These are phyloP conservation scores for Endotrypanum monterogeii DNA, from an alignment of 208 protist species.

Conservation along the genomic window DNA sequence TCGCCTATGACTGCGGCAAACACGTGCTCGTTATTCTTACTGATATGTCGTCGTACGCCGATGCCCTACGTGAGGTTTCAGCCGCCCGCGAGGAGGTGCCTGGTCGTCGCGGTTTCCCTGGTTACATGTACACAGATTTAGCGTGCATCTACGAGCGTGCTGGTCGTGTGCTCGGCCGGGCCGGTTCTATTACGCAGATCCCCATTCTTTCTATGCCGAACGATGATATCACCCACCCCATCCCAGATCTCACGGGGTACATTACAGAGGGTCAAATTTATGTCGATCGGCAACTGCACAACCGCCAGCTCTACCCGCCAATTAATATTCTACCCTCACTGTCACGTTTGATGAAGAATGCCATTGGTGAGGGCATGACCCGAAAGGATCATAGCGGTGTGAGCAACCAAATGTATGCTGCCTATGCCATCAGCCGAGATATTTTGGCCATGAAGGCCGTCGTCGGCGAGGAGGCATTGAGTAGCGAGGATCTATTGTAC, in stretches of 20 bases:
- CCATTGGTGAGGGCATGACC: slow-evolving; percentile 99
- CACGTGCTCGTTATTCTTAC: slow-evolving; percentile 99
- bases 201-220: slow-evolving; percentile 99
- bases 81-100: slow-evolving; percentile 99
- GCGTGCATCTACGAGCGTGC: slow-evolving; percentile 99
- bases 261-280: slow-evolving; percentile 99
- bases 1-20: slow-evolving; percentile 99
- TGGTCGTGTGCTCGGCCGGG: slow-evolving; percentile 98
- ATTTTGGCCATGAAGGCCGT: slow-evolving; percentile 99
- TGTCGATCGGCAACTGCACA: slow-evolving; percentile 99
- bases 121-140: slow-evolving; percentile 99
- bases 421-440: slow-evolving; percentile 99
- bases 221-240: slow-evolving; percentile 99
- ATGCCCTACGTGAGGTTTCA: slow-evolving; percentile 99
- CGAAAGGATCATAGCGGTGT: slow-evolving; percentile 98
- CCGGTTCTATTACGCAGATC: slow-evolving; percentile 99
- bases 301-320: slow-evolving; percentile 99
- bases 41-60: slow-evolving; percentile 99
- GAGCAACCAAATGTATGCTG: slow-evolving; percentile 99
- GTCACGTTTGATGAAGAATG: slow-evolving; percentile 99
- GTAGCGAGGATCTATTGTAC: slow-evolving; percentile 98
- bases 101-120: slow-evolving; percentile 99
- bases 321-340: slow-evolving; percentile 99
- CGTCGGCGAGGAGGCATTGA: slow-evolving; percentile 99
- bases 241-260: slow-evolving; percentile 99